These are phyloP conservation scores for Cairneyella variabilis DNA, from an alignment of 495 filamentous ascomycete species.

Conservation along the genomic window DNA sequence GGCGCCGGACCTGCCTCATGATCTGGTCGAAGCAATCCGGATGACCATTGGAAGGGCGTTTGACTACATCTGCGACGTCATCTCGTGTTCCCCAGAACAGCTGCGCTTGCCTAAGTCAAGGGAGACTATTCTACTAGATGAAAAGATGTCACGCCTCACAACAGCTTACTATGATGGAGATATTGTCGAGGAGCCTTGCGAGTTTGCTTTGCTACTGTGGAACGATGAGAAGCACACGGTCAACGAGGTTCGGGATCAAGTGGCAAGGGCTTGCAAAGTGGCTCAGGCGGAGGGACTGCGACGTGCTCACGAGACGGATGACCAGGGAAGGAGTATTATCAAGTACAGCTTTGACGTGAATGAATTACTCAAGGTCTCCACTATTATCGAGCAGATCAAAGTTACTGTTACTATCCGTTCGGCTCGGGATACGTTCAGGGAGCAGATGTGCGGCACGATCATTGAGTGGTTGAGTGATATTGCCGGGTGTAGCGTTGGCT, in stretches of 20 bases:
- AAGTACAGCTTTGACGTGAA: constrained; percentile 68
- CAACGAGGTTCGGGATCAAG: constrained; percentile 82
- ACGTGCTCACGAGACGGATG: constrained; percentile 84
- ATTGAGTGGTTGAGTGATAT: constrained; percentile 96
- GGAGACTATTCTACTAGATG: constrained; percentile 75
- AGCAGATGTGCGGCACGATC: constrained; percentile 98
- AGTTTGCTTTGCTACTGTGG: constrained; percentile 90
- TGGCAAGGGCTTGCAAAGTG: constrained; percentile 82
- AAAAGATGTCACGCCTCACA: constrained; percentile 70
- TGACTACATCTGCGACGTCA: constrained; percentile 95
- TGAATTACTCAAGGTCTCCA: constrained; percentile 68
- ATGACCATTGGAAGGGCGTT: constrained; percentile 81
- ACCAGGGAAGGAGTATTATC: constrained; percentile 79
- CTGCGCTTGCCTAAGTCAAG: constrained; percentile 79
- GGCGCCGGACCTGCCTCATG: constrained; percentile 57
- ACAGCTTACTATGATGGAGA: constrained; percentile 59
- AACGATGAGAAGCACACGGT: constrained; percentile 99
- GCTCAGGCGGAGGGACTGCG: constrained; percentile 60
- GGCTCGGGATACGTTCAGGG: constrained; percentile 87
- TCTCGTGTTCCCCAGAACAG: constrained; percentile 96
- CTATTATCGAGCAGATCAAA: constrained; percentile 89
- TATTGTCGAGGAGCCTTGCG: constrained; percentile 47
- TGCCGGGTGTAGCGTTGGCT: constrained; percentile 79
- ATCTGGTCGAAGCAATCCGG: constrained; percentile 68
- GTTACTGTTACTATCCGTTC: constrained; percentile 94